Evolutionary conservation across 345 rosid species (phyloP), one percentile per base, ranked within the genome.

Genomic region (Mangifera indica): DNA sequence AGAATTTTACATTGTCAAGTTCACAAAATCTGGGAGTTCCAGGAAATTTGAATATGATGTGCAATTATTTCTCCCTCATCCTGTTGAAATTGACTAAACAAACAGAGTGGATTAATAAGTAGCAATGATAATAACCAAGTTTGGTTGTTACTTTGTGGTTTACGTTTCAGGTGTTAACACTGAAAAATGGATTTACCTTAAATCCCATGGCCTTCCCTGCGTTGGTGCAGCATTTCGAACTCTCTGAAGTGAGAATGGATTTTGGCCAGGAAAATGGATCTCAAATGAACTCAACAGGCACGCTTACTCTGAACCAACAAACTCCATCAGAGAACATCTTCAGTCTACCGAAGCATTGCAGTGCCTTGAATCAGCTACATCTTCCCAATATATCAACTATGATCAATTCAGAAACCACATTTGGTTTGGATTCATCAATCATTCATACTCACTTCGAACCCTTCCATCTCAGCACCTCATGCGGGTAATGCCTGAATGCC

Each of bases 141-240:
- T 73, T 55, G 26, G n/a, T 11, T 59, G 25, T 54, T 34, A 60
- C 15, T 3, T 72, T 18, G 24, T 80, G 56, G 45, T 82, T 54
- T 55, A 18, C 25, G 40, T 77, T 77, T 60, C 81, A 93, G 98
- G 87, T 91, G 91, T 73, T 93, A 72, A 84, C 97, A 24, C 71
- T 89, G 90, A 88, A 90, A 73, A 93, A 91, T 70, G 98, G 97
- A 72, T 53, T 88, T 60, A 86, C 83, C 64, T 84, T 91, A 69
- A 87, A 85, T 72, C 93, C 96, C 10, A 53, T 86, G 84, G 82
- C 83, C 71, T 73, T 91, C 69, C 91, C 97, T 20, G 91, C 85
- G 64, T 58, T 74, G n/a, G 73, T 79, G 68, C 88, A 81, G 9
- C 88, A 93, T 59, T 65, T 85, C 52, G 91, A 80, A 24, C 70